Percentiles rank a stretch among this genome's conserved stretches.
Evolutionary conservation across 345 rosid genomes (phyloP).

Genomic region (Arabidopsis arenosa): DNA sequence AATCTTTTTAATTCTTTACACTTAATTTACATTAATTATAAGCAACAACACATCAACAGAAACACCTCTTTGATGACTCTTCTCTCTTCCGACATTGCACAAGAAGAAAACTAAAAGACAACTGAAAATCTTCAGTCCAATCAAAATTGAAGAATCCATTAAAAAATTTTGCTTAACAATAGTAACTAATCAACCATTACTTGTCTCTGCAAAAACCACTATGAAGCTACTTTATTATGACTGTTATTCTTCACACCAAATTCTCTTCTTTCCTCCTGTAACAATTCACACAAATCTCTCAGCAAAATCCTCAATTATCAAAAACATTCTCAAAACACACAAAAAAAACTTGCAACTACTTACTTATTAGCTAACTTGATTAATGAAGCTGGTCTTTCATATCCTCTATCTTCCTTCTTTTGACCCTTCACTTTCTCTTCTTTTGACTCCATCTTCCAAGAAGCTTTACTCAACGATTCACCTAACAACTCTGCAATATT

Average conservation of each 20-base stretch:
- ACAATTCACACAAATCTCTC: constrained; percentile 7
- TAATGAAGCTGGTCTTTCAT: constrained; percentile 67
- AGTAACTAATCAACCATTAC: constrained; percentile 5
- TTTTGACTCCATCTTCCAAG: constrained; percentile 82
- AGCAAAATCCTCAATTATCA: constrained; percentile 16
- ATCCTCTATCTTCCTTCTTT: constrained; percentile 53
- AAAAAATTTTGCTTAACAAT: background rate
- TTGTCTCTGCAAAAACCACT: constrained; percentile 1
- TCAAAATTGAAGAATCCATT: too few species aligned
- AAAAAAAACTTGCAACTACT: background rate
- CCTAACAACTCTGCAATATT: constrained; percentile 81
- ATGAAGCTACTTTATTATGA: constrained; percentile 4
- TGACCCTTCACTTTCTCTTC: constrained; percentile 52
- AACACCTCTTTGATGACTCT: too few species aligned
- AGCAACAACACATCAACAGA: too few species aligned
- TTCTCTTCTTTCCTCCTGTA: constrained; percentile 32
- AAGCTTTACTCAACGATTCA: constrained; percentile 69
- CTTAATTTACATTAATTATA: too few species aligned
- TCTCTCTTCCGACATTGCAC: too few species aligned
- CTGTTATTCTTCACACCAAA: constrained; percentile 22
- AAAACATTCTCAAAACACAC: background rate
- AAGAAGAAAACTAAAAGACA: too few species aligned
- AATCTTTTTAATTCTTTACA: too few species aligned
- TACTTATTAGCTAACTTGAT: constrained; percentile 46
- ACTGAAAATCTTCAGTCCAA: too few species aligned